These are phyloP conservation scores for Sugiyamaella marilandica DNA, from an alignment of 805 yeast species.

Conservation along the genomic window DNA sequence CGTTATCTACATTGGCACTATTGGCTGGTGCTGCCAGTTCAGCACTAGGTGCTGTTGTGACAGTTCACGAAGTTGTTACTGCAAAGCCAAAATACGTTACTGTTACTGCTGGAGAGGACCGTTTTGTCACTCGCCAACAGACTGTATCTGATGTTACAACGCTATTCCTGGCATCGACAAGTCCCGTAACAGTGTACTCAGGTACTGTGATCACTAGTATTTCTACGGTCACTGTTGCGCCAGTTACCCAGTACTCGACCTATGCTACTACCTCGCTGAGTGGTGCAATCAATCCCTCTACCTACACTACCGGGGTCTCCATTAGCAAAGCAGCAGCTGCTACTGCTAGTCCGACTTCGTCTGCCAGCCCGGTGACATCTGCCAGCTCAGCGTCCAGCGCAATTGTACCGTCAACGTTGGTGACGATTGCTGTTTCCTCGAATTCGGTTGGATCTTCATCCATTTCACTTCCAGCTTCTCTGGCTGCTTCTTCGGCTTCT, in stretches of 20 bases:
- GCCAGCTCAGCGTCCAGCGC: conserved; percentile 9
- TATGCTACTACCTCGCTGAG: conserved; percentile 30
- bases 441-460: conserved; percentile 13
- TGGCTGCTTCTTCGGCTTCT: conserved; percentile 10
- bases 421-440: conserved; percentile 16
- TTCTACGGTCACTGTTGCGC: conserved; percentile 28
- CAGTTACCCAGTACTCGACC: conserved; percentile 31
- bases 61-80: conserved; percentile 17
- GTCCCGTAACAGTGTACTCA: conserved; percentile 31
- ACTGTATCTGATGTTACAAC: conserved; percentile 28
- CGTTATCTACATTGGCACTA: neutral
- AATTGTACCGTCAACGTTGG: conserved; percentile 29
- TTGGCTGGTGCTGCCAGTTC: neutral
- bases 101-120: conserved; percentile 16
- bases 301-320: conserved; percentile 26
- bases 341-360: conserved; percentile 1
- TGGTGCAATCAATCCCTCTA: conserved; percentile 30
- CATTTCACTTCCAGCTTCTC: conserved; percentile 16
- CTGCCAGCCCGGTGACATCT: conserved; percentile 7
- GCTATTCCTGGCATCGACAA: conserved; percentile 29
- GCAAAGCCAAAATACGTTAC: conserved; percentile 17
- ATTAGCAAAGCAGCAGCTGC: conserved; percentile 14
- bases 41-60: conserved; percentile 6
- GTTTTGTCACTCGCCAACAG: conserved; percentile 16
- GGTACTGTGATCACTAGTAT: conserved; percentile 31